These are phyloP conservation scores for Podospora sp. DNA, from an alignment of 495 filamentous ascomycete species.

Conservation along the genomic window DNA sequence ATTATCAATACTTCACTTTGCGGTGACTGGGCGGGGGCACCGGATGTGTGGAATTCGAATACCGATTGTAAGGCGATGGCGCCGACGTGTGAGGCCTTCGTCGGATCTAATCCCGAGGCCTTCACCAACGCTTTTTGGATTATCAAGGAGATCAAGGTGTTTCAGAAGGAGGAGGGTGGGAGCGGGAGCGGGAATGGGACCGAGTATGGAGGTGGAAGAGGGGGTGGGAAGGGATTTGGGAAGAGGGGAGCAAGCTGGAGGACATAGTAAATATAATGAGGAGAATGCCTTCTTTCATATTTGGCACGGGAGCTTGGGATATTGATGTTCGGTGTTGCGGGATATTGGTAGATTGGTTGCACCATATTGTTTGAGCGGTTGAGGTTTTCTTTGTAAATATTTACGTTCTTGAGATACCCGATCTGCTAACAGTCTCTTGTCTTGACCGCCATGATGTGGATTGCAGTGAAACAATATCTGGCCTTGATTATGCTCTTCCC, in stretches of 20 bases:
- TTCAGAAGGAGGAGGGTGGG: slow-evolving; percentile 36
- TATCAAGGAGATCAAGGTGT: slow-evolving; percentile 70
- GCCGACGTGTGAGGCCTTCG: slow-evolving; percentile 63
- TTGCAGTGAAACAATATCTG: too few relatives aligned
- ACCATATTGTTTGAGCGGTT: neutral
- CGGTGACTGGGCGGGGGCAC: slow-evolving; percentile 81
- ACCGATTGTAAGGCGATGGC: slow-evolving; percentile 46
- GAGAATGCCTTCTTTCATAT: neutral
- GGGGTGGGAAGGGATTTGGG: neutral
- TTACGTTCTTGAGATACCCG: neutral
- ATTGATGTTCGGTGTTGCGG: neutral
- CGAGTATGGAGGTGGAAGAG: neutral
- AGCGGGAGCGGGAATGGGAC: neutral
- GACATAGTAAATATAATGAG: neutral
- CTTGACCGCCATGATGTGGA: too few relatives aligned
- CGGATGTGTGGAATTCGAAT: slow-evolving; percentile 47
- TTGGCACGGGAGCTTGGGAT: neutral
- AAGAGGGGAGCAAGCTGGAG: neutral
- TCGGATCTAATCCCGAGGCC: slow-evolving; percentile 61
- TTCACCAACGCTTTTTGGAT: slow-evolving; percentile 71
- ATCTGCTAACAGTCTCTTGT: too few relatives aligned
- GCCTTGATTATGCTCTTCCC: too few relatives aligned
- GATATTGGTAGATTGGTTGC: neutral
- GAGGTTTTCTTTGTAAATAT: neutral
- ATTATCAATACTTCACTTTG: slow-evolving; percentile 87